Conservation (phyloP, 2,329 filamentous ascomycete species). For the Alternaria rosae region DNA sequence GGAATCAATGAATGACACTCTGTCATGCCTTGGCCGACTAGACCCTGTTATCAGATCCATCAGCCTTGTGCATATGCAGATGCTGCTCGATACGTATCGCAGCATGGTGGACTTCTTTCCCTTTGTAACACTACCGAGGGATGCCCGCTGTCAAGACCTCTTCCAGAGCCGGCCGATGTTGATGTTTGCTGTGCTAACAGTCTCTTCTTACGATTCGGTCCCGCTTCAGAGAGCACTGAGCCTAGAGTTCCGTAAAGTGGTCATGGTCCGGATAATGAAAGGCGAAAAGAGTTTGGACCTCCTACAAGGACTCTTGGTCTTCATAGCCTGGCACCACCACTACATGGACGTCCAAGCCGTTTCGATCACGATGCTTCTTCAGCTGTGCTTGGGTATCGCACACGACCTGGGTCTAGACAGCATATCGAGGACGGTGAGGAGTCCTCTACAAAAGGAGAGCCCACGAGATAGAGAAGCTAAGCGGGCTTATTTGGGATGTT, state of each 20-base stretch:
- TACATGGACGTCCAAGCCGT: conserved; percentile 47
- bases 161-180: conserved; percentile 43
- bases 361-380: conserved; percentile 44
- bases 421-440: conserved; percentile 26
- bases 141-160: conserved; percentile 35
- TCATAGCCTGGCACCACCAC: conserved; percentile 49
- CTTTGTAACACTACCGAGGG: conserved; percentile 42
- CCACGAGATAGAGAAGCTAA: conserved; percentile 40
- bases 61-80: conserved; percentile 45
- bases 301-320: conserved; percentile 43
- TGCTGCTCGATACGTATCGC: conserved; percentile 42
- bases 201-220: conserved; percentile 42
- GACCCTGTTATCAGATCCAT: conserved; percentile 46
- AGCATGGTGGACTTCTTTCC: conserved; percentile 46
- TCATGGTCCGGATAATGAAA: conserved; percentile 46
- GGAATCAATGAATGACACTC: conserved; percentile 44
- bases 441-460: conserved; percentile 31
- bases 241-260: conserved; percentile 47
- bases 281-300: conserved; percentile 47
- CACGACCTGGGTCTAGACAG: conserved; percentile 42
- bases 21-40: conserved; percentile 40
- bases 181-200: conserved; percentile 45
- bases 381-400: conserved; percentile 44
- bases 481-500: conserved; percentile 47
- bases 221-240: conserved; percentile 40